These are phyloP conservation scores for Penicillium lividum DNA, from an alignment of 495 filamentous ascomycete genomes.

Conservation along the genomic window DNA sequence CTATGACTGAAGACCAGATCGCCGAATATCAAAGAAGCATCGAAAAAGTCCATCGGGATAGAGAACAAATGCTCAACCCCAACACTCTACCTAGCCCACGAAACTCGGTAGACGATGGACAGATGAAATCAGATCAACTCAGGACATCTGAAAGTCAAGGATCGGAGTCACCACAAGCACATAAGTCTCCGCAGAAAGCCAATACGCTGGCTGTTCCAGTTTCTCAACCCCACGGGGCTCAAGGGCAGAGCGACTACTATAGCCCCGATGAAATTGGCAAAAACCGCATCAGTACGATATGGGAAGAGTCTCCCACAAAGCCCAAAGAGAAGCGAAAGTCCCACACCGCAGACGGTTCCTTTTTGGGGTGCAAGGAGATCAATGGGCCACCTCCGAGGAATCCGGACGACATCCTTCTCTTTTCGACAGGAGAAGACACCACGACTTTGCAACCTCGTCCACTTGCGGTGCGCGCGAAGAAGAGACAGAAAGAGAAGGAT, in stretches of 20 bases:
- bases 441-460: conserved; percentile 27
- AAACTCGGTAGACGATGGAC: conserved; percentile 29
- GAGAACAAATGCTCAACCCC: conserved; percentile 33
- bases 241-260: conserved; percentile 31
- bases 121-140: conserved; percentile 12
- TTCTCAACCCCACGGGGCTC: conserved; percentile 8
- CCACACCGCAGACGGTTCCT: conserved; percentile 41
- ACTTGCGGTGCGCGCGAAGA: conserved; percentile 27
- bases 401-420: conserved; percentile 44
- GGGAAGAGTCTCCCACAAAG: conserved; percentile 37
- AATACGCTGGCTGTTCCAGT: conserved; percentile 9
- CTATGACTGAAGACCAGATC: conserved; percentile 43
- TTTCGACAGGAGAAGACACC: conserved; percentile 35
- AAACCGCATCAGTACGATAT: conserved; percentile 41
- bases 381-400: conserved; percentile 38
- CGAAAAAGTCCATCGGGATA: conserved; percentile 33
- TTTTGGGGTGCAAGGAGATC: conserved; percentile 51
- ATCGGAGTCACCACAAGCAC: conserved; percentile 6
- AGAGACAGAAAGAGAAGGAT: conserved; percentile 27
- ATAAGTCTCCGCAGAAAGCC: conserved; percentile 5
- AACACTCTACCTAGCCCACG: conserved; percentile 37
- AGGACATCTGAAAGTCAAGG: conserved; percentile 26
- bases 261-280: conserved; percentile 48
- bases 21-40: conserved; percentile 43
- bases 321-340: conserved; percentile 24